phyloP scores from a whole-genome alignment of 139 green algal species.

The Zygnema circumcarinatum region DNA sequence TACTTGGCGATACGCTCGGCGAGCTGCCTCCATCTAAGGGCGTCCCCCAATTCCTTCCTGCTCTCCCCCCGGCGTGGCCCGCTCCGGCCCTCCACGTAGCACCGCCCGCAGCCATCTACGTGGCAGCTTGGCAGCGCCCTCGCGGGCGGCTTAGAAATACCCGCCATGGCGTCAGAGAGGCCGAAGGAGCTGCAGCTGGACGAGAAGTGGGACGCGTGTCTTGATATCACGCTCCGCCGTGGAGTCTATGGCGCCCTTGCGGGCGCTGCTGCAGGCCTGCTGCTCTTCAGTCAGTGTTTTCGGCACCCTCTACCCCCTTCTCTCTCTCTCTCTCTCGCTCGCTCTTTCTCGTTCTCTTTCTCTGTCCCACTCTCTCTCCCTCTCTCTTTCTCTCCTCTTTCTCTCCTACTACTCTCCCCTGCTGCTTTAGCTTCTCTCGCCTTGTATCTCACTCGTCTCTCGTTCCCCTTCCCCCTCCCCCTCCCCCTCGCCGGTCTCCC shows the following conservation, averaged over 20 bases:
- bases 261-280: conserved; percentile 26
- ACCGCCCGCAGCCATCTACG: too few species aligned
- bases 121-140: background rate
- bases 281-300: conserved; percentile 55
- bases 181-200: conserved; percentile 44
- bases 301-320: background rate
- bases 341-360: background rate
- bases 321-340: background rate
- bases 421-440: too few species aligned
- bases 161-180: background rate
- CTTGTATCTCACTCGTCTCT: too few species aligned
- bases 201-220: conserved; percentile 57
- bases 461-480: too few species aligned
- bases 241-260: conserved; percentile 53
- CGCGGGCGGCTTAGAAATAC: background rate
- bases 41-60: too few species aligned
- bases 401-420: too few species aligned
- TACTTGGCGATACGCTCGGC: too few species aligned
- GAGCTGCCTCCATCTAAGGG: too few species aligned
- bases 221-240: conserved; percentile 56
- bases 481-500: too few species aligned
- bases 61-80: too few species aligned
- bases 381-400: background rate
- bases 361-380: background rate
- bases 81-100: too few species aligned